Conservation (phyloP, 23 red algal species). For the Agarophyton chilense region DNA sequence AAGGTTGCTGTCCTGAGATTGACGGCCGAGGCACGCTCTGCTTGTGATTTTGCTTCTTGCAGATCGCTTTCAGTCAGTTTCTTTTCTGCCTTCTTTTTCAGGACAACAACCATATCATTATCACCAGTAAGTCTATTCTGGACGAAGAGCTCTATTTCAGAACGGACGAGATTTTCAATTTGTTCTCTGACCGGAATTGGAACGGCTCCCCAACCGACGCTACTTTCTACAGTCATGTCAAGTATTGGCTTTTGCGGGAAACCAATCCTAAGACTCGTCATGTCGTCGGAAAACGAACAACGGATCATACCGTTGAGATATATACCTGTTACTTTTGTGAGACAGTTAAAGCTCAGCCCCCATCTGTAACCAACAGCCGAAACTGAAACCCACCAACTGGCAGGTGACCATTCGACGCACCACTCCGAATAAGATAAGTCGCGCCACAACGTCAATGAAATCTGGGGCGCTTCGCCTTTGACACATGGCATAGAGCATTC, state of each 20-base stretch:
- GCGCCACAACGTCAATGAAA: slow-evolving; percentile 7
- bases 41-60: slow-evolving; percentile 28
- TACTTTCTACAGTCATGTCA: slow-evolving; percentile 34
- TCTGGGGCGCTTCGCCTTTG: neutral
- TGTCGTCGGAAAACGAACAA: slow-evolving; percentile 40
- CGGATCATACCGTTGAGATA: slow-evolving; percentile 25
- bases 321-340: slow-evolving; percentile 10
- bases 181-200: slow-evolving; percentile 31
- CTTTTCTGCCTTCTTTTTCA: slow-evolving; percentile 17
- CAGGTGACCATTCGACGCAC: slow-evolving; percentile 23
- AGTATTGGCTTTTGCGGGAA: slow-evolving; percentile 33
- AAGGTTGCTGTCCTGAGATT: slow-evolving; percentile 14
- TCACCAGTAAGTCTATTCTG: slow-evolving; percentile 16
- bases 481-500: slow-evolving; percentile 67
- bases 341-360: slow-evolving; percentile 46
- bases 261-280: slow-evolving; percentile 32
- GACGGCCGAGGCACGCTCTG: slow-evolving; percentile 16
- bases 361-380: slow-evolving; percentile 31
- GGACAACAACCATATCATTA: slow-evolving; percentile 43
- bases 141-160: slow-evolving; percentile 44
- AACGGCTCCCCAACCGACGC: slow-evolving; percentile 52
- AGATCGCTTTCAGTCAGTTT: slow-evolving; percentile 28
- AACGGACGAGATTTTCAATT: slow-evolving; percentile 23
- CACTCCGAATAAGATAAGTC: slow-evolving; percentile 45
- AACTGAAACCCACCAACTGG: slow-evolving; percentile 64